Evolutionary conservation across 2,329 filamentous ascomycete species (phyloP).

Genomic region (Neonectria hederae): DNA sequence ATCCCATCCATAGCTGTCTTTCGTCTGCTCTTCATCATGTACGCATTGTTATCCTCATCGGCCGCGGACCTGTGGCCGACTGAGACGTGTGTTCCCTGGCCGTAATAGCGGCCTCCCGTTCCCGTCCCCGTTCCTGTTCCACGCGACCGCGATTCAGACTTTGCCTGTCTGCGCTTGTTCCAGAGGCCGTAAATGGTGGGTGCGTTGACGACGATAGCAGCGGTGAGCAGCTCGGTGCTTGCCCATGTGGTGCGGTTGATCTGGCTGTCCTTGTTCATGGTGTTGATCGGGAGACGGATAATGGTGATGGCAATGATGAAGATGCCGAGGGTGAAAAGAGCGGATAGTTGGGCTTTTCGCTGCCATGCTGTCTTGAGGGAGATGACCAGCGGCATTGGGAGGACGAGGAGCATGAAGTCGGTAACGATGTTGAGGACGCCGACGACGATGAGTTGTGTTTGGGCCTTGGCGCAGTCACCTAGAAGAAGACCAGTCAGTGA

Average conservation of each 20-base stretch:
- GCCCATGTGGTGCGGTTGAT: slow-evolving; percentile 51
- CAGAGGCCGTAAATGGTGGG: slow-evolving; percentile 50
- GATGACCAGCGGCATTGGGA: slow-evolving; percentile 42
- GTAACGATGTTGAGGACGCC: slow-evolving; percentile 40
- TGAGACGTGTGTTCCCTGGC: slow-evolving; percentile 7
- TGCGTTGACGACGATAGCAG: slow-evolving; percentile 49
- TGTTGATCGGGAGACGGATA: slow-evolving; percentile 51
- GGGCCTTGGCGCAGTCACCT: slow-evolving; percentile 30
- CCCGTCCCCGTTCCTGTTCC: slow-evolving; percentile 4
- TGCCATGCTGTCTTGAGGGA: slow-evolving; percentile 40
- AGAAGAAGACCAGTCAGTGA: not conserved
- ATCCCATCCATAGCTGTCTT: slow-evolving; percentile 15
- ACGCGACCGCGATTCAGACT: slow-evolving; percentile 14
- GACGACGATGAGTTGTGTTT: slow-evolving; percentile 33
- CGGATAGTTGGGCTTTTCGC: slow-evolving; percentile 46
- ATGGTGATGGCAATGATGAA: slow-evolving; percentile 53
- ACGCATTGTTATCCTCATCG: slow-evolving; percentile 2
- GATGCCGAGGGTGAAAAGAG: slow-evolving; percentile 49
- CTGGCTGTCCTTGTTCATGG: slow-evolving; percentile 47
- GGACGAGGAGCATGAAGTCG: slow-evolving; percentile 41
- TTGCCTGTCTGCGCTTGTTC: slow-evolving; percentile 41
- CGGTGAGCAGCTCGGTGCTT: slow-evolving; percentile 48
- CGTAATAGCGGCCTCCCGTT: slow-evolving; percentile 7
- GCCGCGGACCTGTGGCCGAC: not conserved
- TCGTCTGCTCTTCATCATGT: slow-evolving; percentile 6